Base-by-base conservation (phyloP, 768 basidiomycete species). In the Lentinus brumalis region DNA sequence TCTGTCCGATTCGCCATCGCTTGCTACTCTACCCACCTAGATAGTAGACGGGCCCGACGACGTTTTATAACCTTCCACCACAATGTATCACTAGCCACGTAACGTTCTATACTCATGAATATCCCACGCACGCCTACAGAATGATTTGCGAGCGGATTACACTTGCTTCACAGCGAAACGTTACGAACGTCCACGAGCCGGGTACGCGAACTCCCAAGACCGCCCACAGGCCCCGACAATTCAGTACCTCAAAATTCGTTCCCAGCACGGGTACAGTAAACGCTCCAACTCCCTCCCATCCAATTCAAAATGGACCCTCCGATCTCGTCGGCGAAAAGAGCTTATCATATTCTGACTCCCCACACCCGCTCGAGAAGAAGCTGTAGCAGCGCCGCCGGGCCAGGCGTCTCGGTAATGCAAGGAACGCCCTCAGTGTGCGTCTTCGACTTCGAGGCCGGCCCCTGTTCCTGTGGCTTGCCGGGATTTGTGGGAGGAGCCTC, bases 351-450 rank as follows among this genome's bases (percentile, higher is more conserved):
- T 15, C 30, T 26, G 31, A 75, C 63, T 12, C 73, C 82, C 87
- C 88, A 91, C 16, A 91, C 77, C 56, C 89, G 80, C 55, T 78
- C 62, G 12, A 82, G 64, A 60, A 91, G 64, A 6, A 85, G 58
- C 15, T 72, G 67, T 14, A 89, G 65, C 45, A 92, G 75, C 0
- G 58, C 70, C 30, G 75, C 74, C 6, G 82, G 76, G 4, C 91
- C 91, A n/a, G 91, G 91, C 11, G 89, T 92, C 42, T 75, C 60
- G n/a, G 75, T 76, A 18, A 91, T 67, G n/a, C 71, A 68, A 26
- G 67, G 63, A n/a, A 77, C 69, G 31, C 76, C 75, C n/a, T 50
- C 64, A 6, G 45, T 26, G 7, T 40, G 29, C 44, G 12, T 53
- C 5, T 35, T 32, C 2, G 10, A 30, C 29, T 54, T 49, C 30